Evolutionary conservation across 345 rosid species (phyloP), one percentile per base, ranked within the genome.

Genomic region (Brassica incana): DNA sequence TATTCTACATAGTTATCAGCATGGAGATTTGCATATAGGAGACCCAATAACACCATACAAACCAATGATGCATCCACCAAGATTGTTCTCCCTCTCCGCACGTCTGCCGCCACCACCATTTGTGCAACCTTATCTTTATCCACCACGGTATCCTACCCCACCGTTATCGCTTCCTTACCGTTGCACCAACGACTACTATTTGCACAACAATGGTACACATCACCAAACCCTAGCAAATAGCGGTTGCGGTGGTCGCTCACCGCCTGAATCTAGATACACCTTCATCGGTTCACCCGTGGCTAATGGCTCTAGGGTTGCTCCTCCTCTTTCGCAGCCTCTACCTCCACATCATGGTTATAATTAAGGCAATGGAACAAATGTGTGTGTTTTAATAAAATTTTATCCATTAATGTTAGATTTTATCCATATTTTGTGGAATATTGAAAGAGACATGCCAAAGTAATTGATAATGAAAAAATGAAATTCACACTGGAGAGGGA

Each of bases 131-230:
- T 87, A 77, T 80, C 81, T 84, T 58, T 87, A 86, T 73, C 85
- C 88, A 0, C 84, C 95, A 61, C 82, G 88, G 2, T 60, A 92
- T 6, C 84, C 83, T 59, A 83, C 84, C 14, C 86, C 81, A 63
- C 77, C 81, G 6, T 74, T 91, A 7, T 85, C 82, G 35, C 82
- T 76, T 59, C 76, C 79, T 72, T 84, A 65, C 77, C 74, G 61
- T 83, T 66, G 75, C 14, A 65, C 81, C 4, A 87, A 86, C 60
- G 92, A 92, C 73, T 90, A 83, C 83, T 92, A 85, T 75, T 74
- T 86, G 23, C 87, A 89, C 33, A 95, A 90, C 77, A 80, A 80
- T 78, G 69, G 48, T 33, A 29, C 79, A 12, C 76, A 61, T 60
- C 78, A 64, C 20, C 87, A 78, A 80, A 78, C 83, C 77, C 60